Conservation (phyloP, 805 yeast species). For the Dipodascus geniculatus region DNA sequence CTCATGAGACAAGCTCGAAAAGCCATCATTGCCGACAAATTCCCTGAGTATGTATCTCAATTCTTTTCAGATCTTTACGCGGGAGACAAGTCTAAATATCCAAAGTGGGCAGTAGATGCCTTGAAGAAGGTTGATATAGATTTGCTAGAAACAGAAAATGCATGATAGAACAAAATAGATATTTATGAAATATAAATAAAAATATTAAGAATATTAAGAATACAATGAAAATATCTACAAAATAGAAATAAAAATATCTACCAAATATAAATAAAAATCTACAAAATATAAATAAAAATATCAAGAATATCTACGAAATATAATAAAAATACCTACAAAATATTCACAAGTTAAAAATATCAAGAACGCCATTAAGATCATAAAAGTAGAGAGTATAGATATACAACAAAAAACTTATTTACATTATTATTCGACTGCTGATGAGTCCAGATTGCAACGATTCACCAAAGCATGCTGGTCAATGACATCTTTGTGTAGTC, state of each 20-base stretch:
- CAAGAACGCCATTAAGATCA: neutral
- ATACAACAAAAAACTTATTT: neutral
- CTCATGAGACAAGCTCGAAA: slow-evolving; percentile 30
- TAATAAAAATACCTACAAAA: too few relatives aligned
- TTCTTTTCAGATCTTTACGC: slow-evolving; percentile 26
- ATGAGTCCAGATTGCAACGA: slow-evolving; percentile 22
- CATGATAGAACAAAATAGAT: neutral
- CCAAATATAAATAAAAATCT: too few relatives aligned
- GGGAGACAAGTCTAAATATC: slow-evolving; percentile 25
- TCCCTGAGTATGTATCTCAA: slow-evolving; percentile 26
- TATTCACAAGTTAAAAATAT: neutral
- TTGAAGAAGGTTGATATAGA: slow-evolving; percentile 26
- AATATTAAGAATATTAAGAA: too few relatives aligned
- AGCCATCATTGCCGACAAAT: slow-evolving; percentile 29
- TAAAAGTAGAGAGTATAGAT: neutral
- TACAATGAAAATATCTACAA: neutral
- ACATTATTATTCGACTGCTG: neutral
- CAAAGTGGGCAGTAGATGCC: slow-evolving; percentile 34
- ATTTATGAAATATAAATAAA: too few relatives aligned
- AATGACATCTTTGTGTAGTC: slow-evolving; percentile 34
- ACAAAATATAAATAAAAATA: neutral
- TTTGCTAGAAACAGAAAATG: slow-evolving; percentile 15
- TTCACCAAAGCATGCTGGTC: slow-evolving; percentile 33
- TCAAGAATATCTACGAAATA: neutral
- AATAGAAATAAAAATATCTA: neutral